These are phyloP conservation scores for Chalaropsis thielavioides DNA, from an alignment of 2,329 filamentous ascomycete genomes.

Conservation along the genomic window DNA sequence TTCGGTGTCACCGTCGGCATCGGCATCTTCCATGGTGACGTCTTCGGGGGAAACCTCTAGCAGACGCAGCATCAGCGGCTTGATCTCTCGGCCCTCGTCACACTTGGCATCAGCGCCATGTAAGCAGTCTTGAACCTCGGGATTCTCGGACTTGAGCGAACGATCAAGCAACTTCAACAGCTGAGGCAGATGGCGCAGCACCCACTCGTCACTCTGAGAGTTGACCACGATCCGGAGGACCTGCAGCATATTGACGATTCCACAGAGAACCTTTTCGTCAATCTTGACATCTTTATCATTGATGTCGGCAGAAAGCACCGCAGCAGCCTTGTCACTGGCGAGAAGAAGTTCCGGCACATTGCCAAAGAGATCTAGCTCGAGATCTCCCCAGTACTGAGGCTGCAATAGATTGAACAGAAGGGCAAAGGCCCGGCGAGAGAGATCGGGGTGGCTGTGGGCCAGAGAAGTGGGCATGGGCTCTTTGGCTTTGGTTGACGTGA, in stretches of 20 bases:
- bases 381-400: constrained; percentile 76
- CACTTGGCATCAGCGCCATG: constrained; percentile 57
- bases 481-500: constrained; percentile 54
- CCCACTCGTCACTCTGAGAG: constrained; percentile 80
- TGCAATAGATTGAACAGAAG: constrained; percentile 75
- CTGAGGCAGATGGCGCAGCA: constrained; percentile 58
- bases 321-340: constrained; percentile 60
- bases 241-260: constrained; percentile 75
- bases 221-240: constrained; percentile 82
- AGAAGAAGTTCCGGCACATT: constrained; percentile 81
- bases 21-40: constrained; percentile 53
- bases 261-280: constrained; percentile 46
- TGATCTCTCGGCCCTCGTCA: constrained; percentile 55
- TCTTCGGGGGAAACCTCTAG: constrained; percentile 78
- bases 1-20: constrained; percentile 73
- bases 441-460: constrained; percentile 21
- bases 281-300: constrained; percentile 51
- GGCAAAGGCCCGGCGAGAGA: constrained; percentile 59
- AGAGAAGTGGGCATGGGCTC: constrained; percentile 34
- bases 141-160: constrained; percentile 70
- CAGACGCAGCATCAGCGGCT: constrained; percentile 65
- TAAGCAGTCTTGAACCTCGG: constrained; percentile 86
- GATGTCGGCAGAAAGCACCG: constrained; percentile 43
- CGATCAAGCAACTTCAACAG: constrained; percentile 86
- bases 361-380: constrained; percentile 73